Percentiles rank a stretch among this genome's conserved stretches.
Conservation (phyloP, 2,329 filamentous ascomycete species). For the Metarhizium album region DNA sequence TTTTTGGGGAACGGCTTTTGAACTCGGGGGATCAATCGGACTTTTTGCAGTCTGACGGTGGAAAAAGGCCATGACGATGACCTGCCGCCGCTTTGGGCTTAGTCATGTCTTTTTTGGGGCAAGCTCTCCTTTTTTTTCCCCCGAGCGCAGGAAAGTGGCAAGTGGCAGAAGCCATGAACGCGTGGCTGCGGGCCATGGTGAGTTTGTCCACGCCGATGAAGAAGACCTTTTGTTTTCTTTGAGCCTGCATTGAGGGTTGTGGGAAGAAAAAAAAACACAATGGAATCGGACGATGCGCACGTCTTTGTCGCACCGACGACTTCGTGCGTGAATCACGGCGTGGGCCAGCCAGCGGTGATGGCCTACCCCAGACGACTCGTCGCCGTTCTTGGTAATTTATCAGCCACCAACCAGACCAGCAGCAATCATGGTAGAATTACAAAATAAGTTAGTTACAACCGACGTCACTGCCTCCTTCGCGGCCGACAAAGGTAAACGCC, state of each 20-base stretch:
- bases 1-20: neutral
- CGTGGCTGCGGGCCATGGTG: too few relatives aligned
- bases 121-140: neutral
- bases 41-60: too few relatives aligned
- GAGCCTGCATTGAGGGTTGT: neutral
- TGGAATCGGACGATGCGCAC: neutral
- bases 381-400: too few relatives aligned
- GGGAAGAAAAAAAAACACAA: too few relatives aligned
- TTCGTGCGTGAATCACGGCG: neutral
- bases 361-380: too few relatives aligned
- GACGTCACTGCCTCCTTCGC: too few relatives aligned
- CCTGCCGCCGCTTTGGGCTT: neutral
- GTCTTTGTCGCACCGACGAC: neutral
- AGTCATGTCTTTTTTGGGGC: neutral
- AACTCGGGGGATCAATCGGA: neutral
- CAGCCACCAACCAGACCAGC: too few relatives aligned
- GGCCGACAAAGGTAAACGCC: too few relatives aligned
- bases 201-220: neutral
- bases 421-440: too few relatives aligned
- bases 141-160: neutral
- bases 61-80: neutral
- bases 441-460: too few relatives aligned
- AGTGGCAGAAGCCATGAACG: neutral
- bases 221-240: neutral
- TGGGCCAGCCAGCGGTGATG: slow-evolving; percentile 3